These are phyloP conservation scores for Paraurostyla sp. DNA, from an alignment of 73 alveolate species.

Conservation along the genomic window DNA sequence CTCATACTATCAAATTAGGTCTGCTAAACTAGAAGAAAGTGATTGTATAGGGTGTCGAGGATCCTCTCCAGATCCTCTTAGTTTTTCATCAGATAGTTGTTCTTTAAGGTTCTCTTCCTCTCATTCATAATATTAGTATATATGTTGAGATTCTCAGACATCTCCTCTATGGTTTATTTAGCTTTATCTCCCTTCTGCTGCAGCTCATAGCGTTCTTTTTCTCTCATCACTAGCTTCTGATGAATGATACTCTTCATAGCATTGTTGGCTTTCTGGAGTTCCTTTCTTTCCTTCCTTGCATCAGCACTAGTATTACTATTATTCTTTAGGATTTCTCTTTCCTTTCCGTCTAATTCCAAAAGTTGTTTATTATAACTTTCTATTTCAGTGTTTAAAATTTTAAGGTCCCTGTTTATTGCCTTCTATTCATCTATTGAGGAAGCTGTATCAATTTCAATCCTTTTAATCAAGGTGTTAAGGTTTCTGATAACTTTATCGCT, in stretches of 20 bases:
- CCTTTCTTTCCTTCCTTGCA: background rate
- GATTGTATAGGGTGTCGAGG: constrained; percentile 26
- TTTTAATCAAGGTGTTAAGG: background rate
- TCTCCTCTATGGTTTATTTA: constrained; percentile 7
- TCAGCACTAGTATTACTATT: background rate
- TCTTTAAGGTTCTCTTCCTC: constrained; percentile 22
- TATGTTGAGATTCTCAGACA: constrained; percentile 31
- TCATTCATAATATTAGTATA: constrained; percentile 7
- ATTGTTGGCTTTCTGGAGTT: constrained; percentile 50
- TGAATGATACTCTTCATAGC: constrained; percentile 41
- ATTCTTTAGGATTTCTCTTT: background rate
- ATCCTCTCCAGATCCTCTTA: constrained; percentile 53
- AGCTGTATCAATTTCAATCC: background rate
- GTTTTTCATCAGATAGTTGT: constrained; percentile 38
- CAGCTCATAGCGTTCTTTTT: constrained; percentile 33
- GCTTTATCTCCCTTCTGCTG: background rate
- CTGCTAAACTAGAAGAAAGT: constrained; percentile 14
- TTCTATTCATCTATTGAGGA: background rate
- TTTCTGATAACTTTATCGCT: constrained; percentile 25
- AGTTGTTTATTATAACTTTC: constrained; percentile 3
- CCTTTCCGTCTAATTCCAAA: constrained; percentile 15
- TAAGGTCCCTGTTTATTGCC: background rate
- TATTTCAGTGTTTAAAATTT: constrained; percentile 9
- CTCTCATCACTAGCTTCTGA: constrained; percentile 41
- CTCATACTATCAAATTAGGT: constrained; percentile 53